Base-by-base conservation (phyloP, 176 grass and related monocot genomes). In the Musa acuminata region DNA sequence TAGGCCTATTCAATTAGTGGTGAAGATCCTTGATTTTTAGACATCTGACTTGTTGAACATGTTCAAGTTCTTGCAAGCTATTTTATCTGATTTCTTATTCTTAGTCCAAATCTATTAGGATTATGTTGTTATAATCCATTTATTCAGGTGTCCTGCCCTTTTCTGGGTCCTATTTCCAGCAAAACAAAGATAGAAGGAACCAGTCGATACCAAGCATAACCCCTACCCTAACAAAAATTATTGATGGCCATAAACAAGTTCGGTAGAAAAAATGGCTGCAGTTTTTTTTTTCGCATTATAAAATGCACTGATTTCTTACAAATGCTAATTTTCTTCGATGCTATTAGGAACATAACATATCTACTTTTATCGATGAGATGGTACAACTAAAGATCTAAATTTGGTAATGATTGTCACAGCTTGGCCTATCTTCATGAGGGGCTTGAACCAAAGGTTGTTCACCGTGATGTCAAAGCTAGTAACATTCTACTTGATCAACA, bases 381-480 rank as follows among this genome's bases (percentile, higher is more conserved):
- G 2, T 17, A 35, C 29, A 16, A 35, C n/a, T 35, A 12, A 67
- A 26, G 14, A 16, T 67, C 22, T 52, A 72, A 73, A 16, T 27
- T 29, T 29, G 13, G 22, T 27, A 12, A 73, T 51, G 8, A 35
- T 66, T 7, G 57, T 52, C 52, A 69, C 86, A 99, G 95, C 86
- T 76, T 99, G 82, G 90, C 95, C n/a, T 99, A 99, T 70, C 90
- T 99, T 64, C 95, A 99, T 64, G 95, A 99, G 84, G 95, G 95
- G 21, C 64, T 99, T 84, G 95, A 99, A 64, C 95, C 90, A 16
- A 99, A 94, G 86, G 92, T 99, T 12, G 88, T 99, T 3, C 95
- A 99, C 48, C 85, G 90, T 50, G 90, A 99, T 79, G 81, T 99
- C 55, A 99, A 99, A 79, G 93, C 95, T 64, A 94, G 95, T 82